Percentiles rank a stretch among this genome's conserved stretches.
Evolutionary conservation across 352 stramenopile species (phyloP).

Genomic region (Pythium periplocum): DNA sequence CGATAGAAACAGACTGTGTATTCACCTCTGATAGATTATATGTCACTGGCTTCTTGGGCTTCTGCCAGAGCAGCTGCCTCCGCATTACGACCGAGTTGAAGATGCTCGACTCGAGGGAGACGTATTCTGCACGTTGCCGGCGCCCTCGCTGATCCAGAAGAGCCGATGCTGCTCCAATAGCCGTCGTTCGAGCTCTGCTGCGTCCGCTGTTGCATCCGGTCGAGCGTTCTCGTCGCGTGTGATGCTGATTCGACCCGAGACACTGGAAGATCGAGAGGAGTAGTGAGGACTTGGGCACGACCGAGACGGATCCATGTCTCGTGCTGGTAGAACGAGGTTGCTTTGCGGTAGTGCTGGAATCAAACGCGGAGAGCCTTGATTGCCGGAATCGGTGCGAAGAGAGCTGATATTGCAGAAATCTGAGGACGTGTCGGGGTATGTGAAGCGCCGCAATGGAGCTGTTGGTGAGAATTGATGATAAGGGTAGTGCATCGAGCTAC

Average conservation of each 20-base stretch:
- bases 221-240: constrained; percentile 37
- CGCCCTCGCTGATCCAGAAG: constrained; percentile 76
- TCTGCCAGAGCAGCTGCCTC: no score
- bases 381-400: not conserved
- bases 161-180: constrained; percentile 61
- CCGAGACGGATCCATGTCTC: constrained; percentile 17
- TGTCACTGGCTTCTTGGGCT: no score
- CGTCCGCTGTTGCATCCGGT: constrained; percentile 8
- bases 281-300: constrained; percentile 59
- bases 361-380: constrained; percentile 5
- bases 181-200: constrained; percentile 37
- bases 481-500: no score
- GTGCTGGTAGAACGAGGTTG: constrained; percentile 6
- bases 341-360: not conserved
- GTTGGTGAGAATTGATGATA: no score
- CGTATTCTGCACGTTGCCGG: constrained; percentile 4
- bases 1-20: no score
- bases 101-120: no score
- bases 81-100: no score
- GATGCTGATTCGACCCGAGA: constrained; percentile 45
- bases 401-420: no score
- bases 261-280: constrained; percentile 54
- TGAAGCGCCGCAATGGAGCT: no score
- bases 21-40: no score
- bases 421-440: no score